phyloP scores from a whole-genome alignment of 225 moss, liverwort and hornwort genomes.

The Bryoerythrophyllum caledonicum region DNA sequence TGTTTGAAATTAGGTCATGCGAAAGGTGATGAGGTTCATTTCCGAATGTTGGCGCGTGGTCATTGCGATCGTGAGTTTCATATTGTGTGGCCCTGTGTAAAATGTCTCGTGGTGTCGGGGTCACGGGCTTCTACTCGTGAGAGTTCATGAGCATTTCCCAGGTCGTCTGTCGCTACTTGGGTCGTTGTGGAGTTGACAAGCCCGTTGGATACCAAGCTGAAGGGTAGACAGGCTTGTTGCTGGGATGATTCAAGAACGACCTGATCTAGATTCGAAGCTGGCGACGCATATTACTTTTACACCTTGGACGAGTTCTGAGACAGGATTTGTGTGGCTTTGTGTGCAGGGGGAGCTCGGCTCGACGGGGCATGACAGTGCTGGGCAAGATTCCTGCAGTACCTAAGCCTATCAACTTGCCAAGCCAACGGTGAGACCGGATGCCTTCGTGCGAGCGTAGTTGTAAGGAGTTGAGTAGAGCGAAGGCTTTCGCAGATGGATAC shows the following conservation, averaged over 20 bases:
- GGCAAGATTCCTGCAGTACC: slow-evolving; percentile 98
- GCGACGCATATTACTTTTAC: background rate
- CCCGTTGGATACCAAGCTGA: background rate
- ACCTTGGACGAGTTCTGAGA: background rate
- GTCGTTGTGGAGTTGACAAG: background rate
- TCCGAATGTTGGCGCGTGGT: background rate
- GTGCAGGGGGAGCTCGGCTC: slow-evolving; percentile 82
- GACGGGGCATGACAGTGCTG: slow-evolving; percentile 96
- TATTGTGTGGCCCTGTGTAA: background rate
- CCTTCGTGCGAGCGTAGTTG: background rate
- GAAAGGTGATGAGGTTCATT: background rate
- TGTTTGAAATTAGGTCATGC: slow-evolving; percentile 16
- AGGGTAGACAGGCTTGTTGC: background rate
- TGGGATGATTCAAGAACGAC: background rate
- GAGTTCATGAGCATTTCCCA: background rate
- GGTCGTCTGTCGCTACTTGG: background rate
- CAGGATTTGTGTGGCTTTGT: background rate
- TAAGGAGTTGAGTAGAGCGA: background rate
- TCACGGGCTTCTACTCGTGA: background rate
- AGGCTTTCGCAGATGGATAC: background rate
- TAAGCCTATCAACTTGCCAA: slow-evolving; percentile 96
- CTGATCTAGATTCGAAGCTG: background rate
- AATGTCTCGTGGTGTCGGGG: background rate
- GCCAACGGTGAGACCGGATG: slow-evolving; percentile 73
- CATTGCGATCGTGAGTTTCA: background rate